Base-by-base conservation (phyloP, 805 yeast species). In the Sugiyamaella americana region DNA sequence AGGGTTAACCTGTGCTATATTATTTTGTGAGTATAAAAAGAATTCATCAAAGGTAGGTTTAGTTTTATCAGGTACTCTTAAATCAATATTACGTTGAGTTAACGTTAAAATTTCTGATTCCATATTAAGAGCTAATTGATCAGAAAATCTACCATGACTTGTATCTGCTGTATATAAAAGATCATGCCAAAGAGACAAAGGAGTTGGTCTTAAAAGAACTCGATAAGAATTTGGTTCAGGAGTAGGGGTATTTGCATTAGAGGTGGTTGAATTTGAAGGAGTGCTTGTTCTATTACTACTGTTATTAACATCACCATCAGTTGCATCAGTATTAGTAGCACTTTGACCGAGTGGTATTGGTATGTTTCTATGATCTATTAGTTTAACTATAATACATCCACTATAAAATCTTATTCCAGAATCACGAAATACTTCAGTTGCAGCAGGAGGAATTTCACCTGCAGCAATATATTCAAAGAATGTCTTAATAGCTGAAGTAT, bases 371-470 rank as follows among this genome's bases (percentile, higher is more conserved):
- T 89, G 96, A 64, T 91, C 98, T 54, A 76, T 78, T n/a, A 91
- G 82, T 60, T 87, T 87, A 41, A 91, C 64, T 13, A 91, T 85
- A 35, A 91, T 69, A 62, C 95, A 86, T 0, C 97, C 97, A 60
- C 93, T 97, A 62, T 87, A 91, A 45, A 87, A 76, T 50, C 79
- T 78, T 29, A 89, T 78, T 17, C 89, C 84, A 32, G 91, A 86
- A 62, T 91, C 98, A 58, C 84, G 80, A 39, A 93, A 73, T 6
- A 91, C 84, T 66, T 93, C 98, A 55, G 88, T 80, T 60, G 91
- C 79, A 11, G 94, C 87, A 36, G 87, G 84, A 1, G 97, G 96
- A 11, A 91, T 86, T 57, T 81, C 82, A 43, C 91, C 95, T 46
- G 77, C 71, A 13, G 88, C 82, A 8, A 91, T 84, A 58, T 80